Base-by-base conservation (phyloP, 495 filamentous ascomycete genomes). In the Trichoderma asperelloides region DNA sequence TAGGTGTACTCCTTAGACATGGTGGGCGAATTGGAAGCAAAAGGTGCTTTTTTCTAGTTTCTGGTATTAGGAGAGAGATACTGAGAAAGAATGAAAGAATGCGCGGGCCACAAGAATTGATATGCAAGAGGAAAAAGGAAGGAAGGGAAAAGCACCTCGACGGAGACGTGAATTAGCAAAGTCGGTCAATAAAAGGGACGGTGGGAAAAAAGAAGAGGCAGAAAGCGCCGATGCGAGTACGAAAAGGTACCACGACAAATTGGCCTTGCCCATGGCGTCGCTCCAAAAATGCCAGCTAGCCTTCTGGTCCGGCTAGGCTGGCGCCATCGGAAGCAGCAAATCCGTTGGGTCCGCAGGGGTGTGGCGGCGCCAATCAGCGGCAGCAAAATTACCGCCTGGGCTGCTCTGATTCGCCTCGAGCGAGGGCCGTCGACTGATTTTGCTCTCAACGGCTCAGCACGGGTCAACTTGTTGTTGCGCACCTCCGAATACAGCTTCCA, bases 1-100 rank as follows among this genome's bases (percentile, higher is more conserved):
- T 90, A 92, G 66, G 93, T 96, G 79, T 88, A 85, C 78, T 91
- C 85, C 80, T 91, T 9, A 21, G 45, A 66, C 43, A 66, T 67
- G 33, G 33, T 27, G 65, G 65, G 65, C 65, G 65, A 62, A 25
- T 62, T 55, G 65, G 64, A n/a, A 23, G 16, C 33, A 30, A 64
- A 5, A 0, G 33, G 0, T 2, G 0, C 9, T 37, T 37, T 37
- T 37, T 37, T 37, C 33, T 37, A 7, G 5, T 37, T 37, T 37
- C 33, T 37, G 33, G 33, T 37, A n/a, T 21, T 21, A 30, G 27
- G 16, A 30, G 40, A 63, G 21, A 64, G 21, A 41, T 41, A 25
- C 62, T 27, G 47, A 25, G 51, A 45, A 43, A 45, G 11, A n/a
- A 23, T 39, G 8, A 41, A 64, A 62, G 65, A 37, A 28, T 65